Conservation (phyloP, 768 basidiomycete genomes). For the Termitomyces sp. region DNA sequence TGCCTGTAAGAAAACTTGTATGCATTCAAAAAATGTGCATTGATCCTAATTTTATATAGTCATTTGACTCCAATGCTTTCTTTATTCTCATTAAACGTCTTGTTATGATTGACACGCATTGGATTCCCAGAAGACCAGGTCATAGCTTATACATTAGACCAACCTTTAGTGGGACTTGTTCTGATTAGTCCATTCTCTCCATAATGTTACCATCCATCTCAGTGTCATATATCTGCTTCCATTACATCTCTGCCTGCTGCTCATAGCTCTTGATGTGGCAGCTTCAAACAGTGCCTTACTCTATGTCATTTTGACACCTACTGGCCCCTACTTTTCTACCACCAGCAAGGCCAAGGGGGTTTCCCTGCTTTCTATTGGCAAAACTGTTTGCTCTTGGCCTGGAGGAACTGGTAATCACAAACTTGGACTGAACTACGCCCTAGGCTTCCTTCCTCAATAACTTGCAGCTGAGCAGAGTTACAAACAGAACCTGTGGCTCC, state of each 20-base stretch:
- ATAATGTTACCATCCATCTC: slow-evolving; percentile 33
- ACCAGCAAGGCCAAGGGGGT: slow-evolving; percentile 50
- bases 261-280: slow-evolving; percentile 47
- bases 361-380: slow-evolving; percentile 34
- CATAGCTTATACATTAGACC: slow-evolving; percentile 87
- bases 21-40: not conserved
- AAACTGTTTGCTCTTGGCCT: slow-evolving; percentile 42
- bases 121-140: slow-evolving; percentile 74
- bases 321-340: slow-evolving; percentile 71
- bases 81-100: slow-evolving; percentile 72
- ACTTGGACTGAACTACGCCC: slow-evolving; percentile 62
- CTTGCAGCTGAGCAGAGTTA: slow-evolving; percentile 64
- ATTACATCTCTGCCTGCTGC: not conserved
- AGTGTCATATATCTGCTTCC: slow-evolving; percentile 30
- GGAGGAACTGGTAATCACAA: slow-evolving; percentile 78
- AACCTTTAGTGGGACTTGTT: slow-evolving; percentile 57
- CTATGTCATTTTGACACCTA: slow-evolving; percentile 66
- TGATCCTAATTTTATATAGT: slow-evolving; percentile 28
- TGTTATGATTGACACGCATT: slow-evolving; percentile 64
- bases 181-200: slow-evolving; percentile 22
- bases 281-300: slow-evolving; percentile 71
- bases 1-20: slow-evolving; percentile 45
- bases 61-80: slow-evolving; percentile 67
- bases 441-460: slow-evolving; percentile 58
- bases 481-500: slow-evolving; percentile 74